Percentiles rank a stretch among this genome's conserved stretches.
Evolutionary conservation across 768 basidiomycete genomes (phyloP).

Genomic region (Trametes cubensis): DNA sequence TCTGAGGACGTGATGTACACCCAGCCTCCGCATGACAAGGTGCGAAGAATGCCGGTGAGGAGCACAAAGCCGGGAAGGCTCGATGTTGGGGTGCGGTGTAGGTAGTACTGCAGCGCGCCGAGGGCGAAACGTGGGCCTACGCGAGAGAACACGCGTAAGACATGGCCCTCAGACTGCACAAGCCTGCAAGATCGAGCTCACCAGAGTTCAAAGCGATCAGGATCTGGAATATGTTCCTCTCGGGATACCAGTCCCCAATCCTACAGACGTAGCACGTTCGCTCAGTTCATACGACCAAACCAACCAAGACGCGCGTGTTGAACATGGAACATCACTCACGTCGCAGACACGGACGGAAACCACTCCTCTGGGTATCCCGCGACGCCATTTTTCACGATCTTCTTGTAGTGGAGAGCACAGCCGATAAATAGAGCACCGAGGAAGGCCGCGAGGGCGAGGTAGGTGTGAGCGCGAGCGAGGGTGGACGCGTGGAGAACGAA

Average conservation of each 20-base stretch:
- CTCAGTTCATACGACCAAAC: not conserved
- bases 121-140: constrained; percentile 78
- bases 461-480: constrained; percentile 66
- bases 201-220: constrained; percentile 86
- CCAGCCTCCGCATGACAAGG: constrained; percentile 88
- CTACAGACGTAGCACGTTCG: constrained; percentile 39
- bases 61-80: constrained; percentile 54
- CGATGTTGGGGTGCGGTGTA: constrained; percentile 49
- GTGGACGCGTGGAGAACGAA: constrained; percentile 27
- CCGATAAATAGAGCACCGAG: constrained; percentile 62
- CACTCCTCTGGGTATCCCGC: constrained; percentile 86
- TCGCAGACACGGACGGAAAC: constrained; percentile 89
- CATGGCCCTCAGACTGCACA: not conserved
- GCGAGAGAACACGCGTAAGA: not conserved
- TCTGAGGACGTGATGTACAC: constrained; percentile 87
- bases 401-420: constrained; percentile 72
- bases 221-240: constrained; percentile 83
- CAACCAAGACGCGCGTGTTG: too few species aligned
- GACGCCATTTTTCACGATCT: constrained; percentile 83
- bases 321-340: constrained; percentile 56
- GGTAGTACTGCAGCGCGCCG: constrained; percentile 62
- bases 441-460: constrained; percentile 69
- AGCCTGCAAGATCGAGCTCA: constrained; percentile 25
- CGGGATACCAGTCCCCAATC: constrained; percentile 91
- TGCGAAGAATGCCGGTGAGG: constrained; percentile 66